These are phyloP conservation scores for Colletotrichum tofieldiae DNA, from an alignment of 2,329 filamentous ascomycete species.

Conservation along the genomic window DNA sequence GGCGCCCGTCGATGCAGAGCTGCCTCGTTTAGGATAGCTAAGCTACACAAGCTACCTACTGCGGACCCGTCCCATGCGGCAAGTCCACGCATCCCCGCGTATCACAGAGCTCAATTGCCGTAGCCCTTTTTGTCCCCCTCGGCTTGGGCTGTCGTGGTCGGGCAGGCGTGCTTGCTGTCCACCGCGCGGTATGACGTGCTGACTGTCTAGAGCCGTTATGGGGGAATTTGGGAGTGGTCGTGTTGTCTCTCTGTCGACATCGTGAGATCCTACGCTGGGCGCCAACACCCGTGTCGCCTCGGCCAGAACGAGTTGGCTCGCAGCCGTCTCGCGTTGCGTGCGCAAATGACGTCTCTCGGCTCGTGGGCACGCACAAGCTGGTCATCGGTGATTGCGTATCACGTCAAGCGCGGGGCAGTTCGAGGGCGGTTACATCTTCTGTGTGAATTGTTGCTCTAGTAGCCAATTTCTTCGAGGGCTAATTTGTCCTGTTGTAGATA, in stretches of 20 bases:
- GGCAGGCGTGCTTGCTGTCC: slow-evolving; percentile 37
- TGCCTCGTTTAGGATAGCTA: background rate
- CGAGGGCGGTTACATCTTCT: background rate
- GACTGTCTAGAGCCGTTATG: background rate
- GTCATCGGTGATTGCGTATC: background rate
- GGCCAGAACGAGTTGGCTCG: background rate
- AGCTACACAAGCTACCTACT: background rate
- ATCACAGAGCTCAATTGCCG: slow-evolving; percentile 12
- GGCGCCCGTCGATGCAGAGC: background rate
- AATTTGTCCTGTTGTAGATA: background rate
- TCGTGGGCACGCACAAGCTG: background rate
- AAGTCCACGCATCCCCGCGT: background rate
- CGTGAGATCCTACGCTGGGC: background rate
- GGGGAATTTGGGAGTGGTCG: no score
- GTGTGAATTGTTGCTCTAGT: slow-evolving; percentile 17
- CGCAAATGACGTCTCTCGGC: background rate
- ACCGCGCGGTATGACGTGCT: slow-evolving; percentile 2
- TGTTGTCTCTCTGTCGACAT: background rate
- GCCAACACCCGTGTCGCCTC: background rate
- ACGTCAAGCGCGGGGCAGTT: background rate
- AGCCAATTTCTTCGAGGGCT: slow-evolving; percentile 21
- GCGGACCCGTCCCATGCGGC: background rate
- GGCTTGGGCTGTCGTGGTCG: slow-evolving; percentile 34
- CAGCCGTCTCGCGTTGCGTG: background rate
- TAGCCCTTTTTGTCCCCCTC: slow-evolving; percentile 4